These are phyloP conservation scores for Cryphonectria radicalis DNA, from an alignment of 2,329 filamentous ascomycete species.

Conservation along the genomic window DNA sequence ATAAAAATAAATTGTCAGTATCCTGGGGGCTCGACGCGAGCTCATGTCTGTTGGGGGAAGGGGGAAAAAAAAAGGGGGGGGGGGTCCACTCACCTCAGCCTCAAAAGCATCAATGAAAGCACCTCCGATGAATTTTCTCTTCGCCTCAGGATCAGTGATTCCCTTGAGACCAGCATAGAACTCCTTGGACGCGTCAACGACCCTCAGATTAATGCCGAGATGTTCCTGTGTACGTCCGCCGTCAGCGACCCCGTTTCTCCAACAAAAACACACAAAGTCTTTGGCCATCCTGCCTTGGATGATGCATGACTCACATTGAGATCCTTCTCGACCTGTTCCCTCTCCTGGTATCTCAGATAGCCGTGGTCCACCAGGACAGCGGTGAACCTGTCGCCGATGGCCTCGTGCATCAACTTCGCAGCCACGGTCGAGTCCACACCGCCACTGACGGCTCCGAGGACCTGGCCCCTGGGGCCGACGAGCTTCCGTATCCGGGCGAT, in stretches of 20 bases:
- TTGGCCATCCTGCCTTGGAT: constrained; percentile 5
- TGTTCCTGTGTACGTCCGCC: constrained; percentile 66
- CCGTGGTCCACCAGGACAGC: constrained; percentile 85
- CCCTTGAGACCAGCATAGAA: constrained; percentile 81
- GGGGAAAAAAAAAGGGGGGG: too few relatives aligned
- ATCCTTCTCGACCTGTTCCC: constrained; percentile 73
- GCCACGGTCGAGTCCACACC: constrained; percentile 91
- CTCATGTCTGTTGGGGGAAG: not conserved
- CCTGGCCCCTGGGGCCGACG: constrained; percentile 81
- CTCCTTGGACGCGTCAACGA: constrained; percentile 76
- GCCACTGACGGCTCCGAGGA: constrained; percentile 61
- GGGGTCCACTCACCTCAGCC: constrained; percentile 12
- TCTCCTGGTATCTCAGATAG: constrained; percentile 84
- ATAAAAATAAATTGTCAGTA: not conserved
- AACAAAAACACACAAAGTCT: not conserved
- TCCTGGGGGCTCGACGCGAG: not conserved
- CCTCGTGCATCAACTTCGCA: constrained; percentile 82
- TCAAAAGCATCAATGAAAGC: constrained; percentile 25
- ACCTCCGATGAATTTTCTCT: constrained; percentile 69
- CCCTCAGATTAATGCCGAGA: constrained; percentile 87
- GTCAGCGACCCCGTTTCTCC: constrained; percentile 15
- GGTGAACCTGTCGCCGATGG: constrained; percentile 70
- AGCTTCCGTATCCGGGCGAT: constrained; percentile 78
- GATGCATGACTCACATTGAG: constrained; percentile 24
- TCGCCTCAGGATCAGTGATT: constrained; percentile 78